These are phyloP conservation scores for Hymenoscyphus linearis DNA, from an alignment of 2,329 filamentous ascomycete species.

Conservation along the genomic window DNA sequence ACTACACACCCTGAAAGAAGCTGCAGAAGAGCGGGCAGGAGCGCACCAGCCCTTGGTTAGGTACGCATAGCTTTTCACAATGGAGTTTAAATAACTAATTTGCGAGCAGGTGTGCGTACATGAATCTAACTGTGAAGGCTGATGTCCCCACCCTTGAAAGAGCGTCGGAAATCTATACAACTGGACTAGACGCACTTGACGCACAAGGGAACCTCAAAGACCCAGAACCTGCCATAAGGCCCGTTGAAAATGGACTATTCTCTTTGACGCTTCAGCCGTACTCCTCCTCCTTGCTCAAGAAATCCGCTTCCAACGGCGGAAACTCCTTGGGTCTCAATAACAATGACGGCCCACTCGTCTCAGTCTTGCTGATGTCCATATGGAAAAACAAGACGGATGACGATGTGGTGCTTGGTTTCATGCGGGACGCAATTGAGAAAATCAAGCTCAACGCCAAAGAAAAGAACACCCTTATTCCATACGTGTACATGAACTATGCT, in stretches of 20 bases:
- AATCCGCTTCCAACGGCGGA: constrained; percentile 1
- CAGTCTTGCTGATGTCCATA: neutral
- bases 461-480: neutral
- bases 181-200: neutral
- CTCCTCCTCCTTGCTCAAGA: neutral
- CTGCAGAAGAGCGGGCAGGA: neutral
- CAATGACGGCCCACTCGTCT: neutral
- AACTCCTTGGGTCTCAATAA: constrained; percentile 4
- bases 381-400: constrained; percentile 2
- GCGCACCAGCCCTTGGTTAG: neutral
- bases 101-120: neutral
- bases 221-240: neutral
- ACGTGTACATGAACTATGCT: constrained; percentile 43
- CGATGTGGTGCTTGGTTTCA: neutral
- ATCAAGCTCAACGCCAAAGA: neutral
- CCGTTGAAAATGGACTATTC: too few relatives aligned
- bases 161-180: neutral
- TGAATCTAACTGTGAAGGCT: constrained; percentile 1
- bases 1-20: neutral
- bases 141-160: neutral
- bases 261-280: neutral
- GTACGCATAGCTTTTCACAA: neutral
- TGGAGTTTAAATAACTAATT: neutral
- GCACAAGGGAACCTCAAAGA: neutral
- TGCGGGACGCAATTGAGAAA: neutral